Conservation (phyloP, 1,139 yeast species). For the Pichia sp. region DNA sequence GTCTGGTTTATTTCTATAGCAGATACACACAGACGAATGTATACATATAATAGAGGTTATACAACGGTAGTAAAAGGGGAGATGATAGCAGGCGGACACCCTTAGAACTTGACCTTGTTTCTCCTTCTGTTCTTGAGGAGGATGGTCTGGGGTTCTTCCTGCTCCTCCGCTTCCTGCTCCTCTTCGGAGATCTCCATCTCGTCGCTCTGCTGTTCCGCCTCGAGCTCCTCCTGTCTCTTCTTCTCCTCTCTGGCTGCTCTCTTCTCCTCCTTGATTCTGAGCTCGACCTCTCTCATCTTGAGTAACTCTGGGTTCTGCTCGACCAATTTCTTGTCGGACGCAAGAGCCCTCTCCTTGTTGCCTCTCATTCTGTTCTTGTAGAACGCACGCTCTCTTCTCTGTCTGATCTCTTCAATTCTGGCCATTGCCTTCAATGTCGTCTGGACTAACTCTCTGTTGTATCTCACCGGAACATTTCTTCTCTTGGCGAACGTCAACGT, state of each 20-base stretch:
- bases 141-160: constrained; percentile 66
- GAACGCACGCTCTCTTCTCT: constrained; percentile 96
- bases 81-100: too few species aligned
- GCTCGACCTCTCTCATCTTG: constrained; percentile 88
- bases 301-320: constrained; percentile 84
- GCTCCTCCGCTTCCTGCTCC: constrained; percentile 39
- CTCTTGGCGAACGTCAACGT: constrained; percentile 95
- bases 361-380: constrained; percentile 99
- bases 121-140: constrained; percentile 63
- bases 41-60: too few species aligned
- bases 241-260: constrained; percentile 47
- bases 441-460: constrained; percentile 92
- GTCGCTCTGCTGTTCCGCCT: constrained; percentile 35
- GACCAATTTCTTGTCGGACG: constrained; percentile 82
- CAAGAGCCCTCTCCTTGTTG: constrained; percentile 81
- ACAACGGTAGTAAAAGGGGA: too few species aligned
- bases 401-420: constrained; percentile 92
- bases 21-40: too few species aligned
- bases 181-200: constrained; percentile 41
- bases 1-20: background rate
- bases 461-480: constrained; percentile 96
- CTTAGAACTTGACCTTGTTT: constrained; percentile 29
- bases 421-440: constrained; percentile 94
- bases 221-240: constrained; percentile 36
- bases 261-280: constrained; percentile 75